Conservation (phyloP, 1,284 basidiomycete species). For the Naganishia sp. region DNA sequence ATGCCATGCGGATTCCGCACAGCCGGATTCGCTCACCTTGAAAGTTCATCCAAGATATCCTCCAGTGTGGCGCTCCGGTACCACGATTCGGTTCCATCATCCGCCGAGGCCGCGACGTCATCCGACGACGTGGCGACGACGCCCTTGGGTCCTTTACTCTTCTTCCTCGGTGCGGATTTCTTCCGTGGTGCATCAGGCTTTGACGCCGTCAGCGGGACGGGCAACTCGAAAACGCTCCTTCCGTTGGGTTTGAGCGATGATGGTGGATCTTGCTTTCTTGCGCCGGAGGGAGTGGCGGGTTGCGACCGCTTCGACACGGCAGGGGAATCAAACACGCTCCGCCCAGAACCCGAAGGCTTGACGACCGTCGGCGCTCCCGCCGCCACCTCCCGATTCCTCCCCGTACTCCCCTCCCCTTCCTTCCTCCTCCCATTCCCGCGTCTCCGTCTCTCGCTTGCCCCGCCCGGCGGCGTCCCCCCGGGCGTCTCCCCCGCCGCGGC, state of each 20-base stretch:
- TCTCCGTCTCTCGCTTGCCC: neutral
- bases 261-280: too few relatives aligned
- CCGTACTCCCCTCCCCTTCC: neutral
- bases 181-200: neutral
- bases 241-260: conserved; percentile 9
- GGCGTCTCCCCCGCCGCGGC: too few relatives aligned
- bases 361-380: neutral
- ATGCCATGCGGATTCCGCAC: neutral
- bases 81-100: conserved; percentile 19
- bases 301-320: neutral
- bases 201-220: neutral
- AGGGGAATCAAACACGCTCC: conserved; percentile 10
- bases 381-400: neutral
- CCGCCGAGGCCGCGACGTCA: neutral
- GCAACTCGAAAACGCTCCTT: conserved; percentile 19
- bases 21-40: conserved; percentile 63
- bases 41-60: conserved; percentile 81
- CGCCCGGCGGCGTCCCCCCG: neutral
- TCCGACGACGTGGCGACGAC: neutral
- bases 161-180: neutral
- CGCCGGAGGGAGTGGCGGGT: neutral
- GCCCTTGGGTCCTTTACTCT: neutral
- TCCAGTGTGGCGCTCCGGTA: conserved; percentile 47
- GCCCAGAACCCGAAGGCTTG: neutral
- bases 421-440: neutral